Conservation (phyloP, 441 rosid genomes). For the Corymbia citriodora region DNA sequence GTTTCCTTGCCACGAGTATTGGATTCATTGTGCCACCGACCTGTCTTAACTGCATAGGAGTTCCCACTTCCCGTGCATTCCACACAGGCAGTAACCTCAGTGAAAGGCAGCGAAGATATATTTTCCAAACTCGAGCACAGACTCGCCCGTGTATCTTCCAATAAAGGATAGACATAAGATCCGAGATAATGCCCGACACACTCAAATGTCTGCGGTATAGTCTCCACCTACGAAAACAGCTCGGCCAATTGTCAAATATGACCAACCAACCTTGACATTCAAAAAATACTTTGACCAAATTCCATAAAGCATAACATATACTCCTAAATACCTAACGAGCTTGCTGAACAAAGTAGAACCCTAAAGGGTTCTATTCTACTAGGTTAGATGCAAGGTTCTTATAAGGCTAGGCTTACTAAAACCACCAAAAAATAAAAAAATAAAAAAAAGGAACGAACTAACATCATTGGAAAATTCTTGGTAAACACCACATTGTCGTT, state of each 20-base stretch:
- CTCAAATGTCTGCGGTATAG: background rate
- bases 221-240: background rate
- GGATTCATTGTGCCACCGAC: constrained; percentile 37
- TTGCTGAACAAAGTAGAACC: background rate
- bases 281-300: background rate
- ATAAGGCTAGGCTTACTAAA: background rate
- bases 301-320: background rate
- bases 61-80: background rate
- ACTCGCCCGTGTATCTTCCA: background rate
- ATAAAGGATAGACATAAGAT: background rate
- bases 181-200: background rate
- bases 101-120: background rate
- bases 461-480: background rate
- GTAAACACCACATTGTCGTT: background rate
- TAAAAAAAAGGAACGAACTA: background rate
- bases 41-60: constrained; percentile 15
- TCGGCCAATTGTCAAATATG: background rate
- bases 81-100: background rate
- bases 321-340: background rate
- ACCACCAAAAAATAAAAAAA: background rate
- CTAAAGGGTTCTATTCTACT: background rate
- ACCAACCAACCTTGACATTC: background rate
- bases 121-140: background rate
- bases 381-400: background rate
- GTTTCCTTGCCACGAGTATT: constrained; percentile 29